These are phyloP conservation scores for Trypanosoma caninum DNA, from an alignment of 208 protist species.

Conservation along the genomic window DNA sequence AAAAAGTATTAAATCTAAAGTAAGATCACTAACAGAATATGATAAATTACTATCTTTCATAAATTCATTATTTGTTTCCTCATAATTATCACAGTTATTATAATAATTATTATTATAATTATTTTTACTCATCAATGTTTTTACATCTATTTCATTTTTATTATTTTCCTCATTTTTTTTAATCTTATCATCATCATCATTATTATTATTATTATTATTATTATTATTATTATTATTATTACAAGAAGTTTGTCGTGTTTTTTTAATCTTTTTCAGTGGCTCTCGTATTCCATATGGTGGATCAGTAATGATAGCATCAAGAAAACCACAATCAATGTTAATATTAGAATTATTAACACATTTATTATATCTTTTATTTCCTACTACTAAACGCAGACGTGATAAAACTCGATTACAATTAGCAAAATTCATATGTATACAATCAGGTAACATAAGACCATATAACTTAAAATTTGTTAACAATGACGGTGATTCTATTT, in stretches of 20 bases:
- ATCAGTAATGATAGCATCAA: conserved; percentile 93
- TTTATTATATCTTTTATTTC: no score
- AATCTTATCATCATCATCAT: no score
- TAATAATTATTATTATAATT: no score
- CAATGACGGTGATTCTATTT: conserved; percentile 46
- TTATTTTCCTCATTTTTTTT: not conserved
- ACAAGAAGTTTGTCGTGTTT: not conserved
- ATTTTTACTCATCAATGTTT: no score
- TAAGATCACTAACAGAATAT: conserved; percentile 32
- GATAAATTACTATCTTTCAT: no score
- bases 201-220: no score
- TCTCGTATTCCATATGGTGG: conserved; percentile 91
- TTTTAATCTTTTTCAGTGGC: conserved; percentile 44
- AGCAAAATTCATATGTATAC: conserved; percentile 85
- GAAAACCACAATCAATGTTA: conserved; percentile 33
- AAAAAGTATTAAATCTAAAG: conserved; percentile 91
- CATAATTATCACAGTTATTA: no score
- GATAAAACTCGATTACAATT: conserved; percentile 38
- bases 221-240: no score
- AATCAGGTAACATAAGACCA: conserved; percentile 59
- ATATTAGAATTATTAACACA: not conserved
- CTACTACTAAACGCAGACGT: not conserved
- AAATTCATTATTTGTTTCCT: no score
- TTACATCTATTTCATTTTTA: conserved; percentile 38
- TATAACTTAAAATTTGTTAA: conserved; percentile 90